Percentiles rank a stretch among this genome's conserved stretches.
Conservation (phyloP, 257 asterid species). For the Coffea canephora region DNA sequence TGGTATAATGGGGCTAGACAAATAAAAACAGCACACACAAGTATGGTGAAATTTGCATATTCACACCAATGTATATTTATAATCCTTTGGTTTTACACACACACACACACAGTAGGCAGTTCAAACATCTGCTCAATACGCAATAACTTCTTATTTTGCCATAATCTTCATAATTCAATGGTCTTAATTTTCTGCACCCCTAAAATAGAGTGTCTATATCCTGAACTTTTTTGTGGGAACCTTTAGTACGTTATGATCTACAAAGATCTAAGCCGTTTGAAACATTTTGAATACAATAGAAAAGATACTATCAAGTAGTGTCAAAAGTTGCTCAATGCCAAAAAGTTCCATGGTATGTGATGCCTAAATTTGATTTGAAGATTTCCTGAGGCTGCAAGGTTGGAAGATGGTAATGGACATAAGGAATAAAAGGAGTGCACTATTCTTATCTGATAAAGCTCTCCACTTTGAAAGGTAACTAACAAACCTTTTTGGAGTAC, state of each 20-base stretch:
- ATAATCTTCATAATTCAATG: background rate
- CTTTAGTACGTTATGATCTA: background rate
- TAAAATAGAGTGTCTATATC: background rate
- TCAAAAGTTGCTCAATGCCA: background rate
- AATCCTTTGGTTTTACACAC: too few species aligned
- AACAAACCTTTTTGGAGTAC: background rate
- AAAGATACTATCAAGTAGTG: background rate
- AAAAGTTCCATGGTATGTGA: background rate
- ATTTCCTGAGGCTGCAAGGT: background rate
- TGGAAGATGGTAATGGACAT: background rate
- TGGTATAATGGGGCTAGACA: background rate
- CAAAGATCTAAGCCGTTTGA: background rate
- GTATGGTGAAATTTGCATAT: background rate
- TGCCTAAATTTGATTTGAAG: background rate
- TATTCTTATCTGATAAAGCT: conserved; percentile 4
- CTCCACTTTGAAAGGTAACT: conserved; percentile 10
- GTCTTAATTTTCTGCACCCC: background rate
- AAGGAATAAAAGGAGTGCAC: background rate
- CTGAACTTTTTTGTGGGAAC: background rate
- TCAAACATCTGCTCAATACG: too few species aligned
- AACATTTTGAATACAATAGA: background rate
- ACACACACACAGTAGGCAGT: too few species aligned
- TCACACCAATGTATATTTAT: too few species aligned
- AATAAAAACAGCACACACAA: background rate
- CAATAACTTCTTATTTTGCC: too few species aligned